phyloP scores from a whole-genome alignment of 768 basidiomycete species.

The Pleurotus pulmonarius region DNA sequence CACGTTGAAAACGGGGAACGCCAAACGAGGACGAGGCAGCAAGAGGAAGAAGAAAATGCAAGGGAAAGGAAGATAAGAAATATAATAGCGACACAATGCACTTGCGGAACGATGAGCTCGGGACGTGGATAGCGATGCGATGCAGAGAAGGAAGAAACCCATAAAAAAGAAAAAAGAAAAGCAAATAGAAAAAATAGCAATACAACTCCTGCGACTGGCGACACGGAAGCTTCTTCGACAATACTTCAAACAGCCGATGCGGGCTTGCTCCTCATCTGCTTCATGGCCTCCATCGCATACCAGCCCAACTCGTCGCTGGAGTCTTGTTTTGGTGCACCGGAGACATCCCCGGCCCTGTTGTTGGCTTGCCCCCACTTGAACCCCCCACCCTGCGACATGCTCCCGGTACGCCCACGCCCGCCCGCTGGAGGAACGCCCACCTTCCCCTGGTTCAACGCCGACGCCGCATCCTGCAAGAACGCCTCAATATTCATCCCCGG shows the following conservation, averaged over 20 bases:
- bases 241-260: slow-evolving; percentile 9
- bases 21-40: neutral
- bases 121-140: neutral
- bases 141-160: neutral
- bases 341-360: neutral
- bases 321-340: slow-evolving; percentile 3
- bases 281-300: slow-evolving; percentile 12
- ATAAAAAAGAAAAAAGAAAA: neutral
- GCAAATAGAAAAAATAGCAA: neutral
- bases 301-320: slow-evolving; percentile 8
- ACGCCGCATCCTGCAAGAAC: slow-evolving; percentile 1
- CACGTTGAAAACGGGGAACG: neutral
- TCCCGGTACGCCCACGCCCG: neutral
- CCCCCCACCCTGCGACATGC: neutral
- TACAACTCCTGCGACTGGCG: too few relatives aligned
- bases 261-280: slow-evolving; percentile 11
- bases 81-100: neutral
- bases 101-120: neutral
- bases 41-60: neutral
- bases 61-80: neutral
- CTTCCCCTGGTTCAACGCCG: neutral
- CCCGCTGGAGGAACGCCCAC: neutral
- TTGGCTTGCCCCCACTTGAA: neutral
- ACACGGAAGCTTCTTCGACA: neutral
- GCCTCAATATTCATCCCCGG: neutral